These are phyloP conservation scores for Colletotrichum lentis DNA, from an alignment of 2,329 filamentous ascomycete species.

Conservation along the genomic window DNA sequence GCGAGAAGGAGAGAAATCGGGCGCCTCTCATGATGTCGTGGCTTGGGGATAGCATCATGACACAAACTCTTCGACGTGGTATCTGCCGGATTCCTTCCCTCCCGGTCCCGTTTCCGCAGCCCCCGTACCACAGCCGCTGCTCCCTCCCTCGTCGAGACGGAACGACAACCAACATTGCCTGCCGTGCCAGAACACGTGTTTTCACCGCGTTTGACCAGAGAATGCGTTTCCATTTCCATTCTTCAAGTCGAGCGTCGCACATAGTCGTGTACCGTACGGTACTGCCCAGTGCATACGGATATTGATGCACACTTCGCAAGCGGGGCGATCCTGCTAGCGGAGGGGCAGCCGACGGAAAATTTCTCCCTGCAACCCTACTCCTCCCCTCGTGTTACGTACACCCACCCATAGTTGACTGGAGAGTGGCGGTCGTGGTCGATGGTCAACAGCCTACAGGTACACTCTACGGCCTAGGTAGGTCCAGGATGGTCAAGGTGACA, in stretches of 20 bases:
- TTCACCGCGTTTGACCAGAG: slow-evolving; percentile 21
- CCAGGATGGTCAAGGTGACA: background rate
- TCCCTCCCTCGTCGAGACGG: too few species aligned
- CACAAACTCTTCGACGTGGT: slow-evolving; percentile 12
- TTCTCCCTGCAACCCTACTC: slow-evolving; percentile 18
- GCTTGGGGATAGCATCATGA: background rate
- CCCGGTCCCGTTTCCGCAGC: slow-evolving; percentile 14
- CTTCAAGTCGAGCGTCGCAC: background rate
- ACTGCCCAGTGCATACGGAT: background rate
- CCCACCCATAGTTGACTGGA: background rate
- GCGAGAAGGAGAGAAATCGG: background rate
- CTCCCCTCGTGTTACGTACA: background rate
- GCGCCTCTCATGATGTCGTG: background rate
- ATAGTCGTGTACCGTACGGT: too few species aligned
- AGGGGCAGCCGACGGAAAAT: slow-evolving; percentile 30
- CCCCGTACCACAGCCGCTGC: too few species aligned
- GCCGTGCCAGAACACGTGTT: slow-evolving; percentile 29
- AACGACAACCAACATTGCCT: too few species aligned
- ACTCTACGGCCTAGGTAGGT: background rate
- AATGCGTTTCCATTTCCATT: background rate
- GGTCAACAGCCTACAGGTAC: too few species aligned
- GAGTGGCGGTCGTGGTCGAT: background rate
- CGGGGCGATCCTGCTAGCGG: slow-evolving; percentile 19
- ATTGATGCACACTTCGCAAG: slow-evolving; percentile 9
- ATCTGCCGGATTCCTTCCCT: slow-evolving; percentile 27